phyloP scores from a whole-genome alignment of 2,329 filamentous ascomycete species.

The Penicillium sp. region DNA sequence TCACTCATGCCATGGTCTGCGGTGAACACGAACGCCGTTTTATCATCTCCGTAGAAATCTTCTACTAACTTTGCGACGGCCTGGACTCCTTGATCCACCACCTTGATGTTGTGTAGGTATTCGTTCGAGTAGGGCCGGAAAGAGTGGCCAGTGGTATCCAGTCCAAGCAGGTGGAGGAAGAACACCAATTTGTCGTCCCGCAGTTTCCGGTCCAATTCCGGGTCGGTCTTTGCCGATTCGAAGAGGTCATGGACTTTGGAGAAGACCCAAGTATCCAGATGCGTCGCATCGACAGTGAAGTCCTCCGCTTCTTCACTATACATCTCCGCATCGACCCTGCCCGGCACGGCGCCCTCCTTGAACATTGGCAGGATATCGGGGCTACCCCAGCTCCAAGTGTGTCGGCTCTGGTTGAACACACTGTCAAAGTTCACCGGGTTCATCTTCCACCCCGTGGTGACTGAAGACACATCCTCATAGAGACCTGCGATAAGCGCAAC shows the following conservation, averaged over 20 bases:
- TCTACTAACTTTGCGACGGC: constrained; percentile 80
- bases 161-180: constrained; percentile 86
- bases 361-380: constrained; percentile 99
- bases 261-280: constrained; percentile 93
- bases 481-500: constrained; percentile 94
- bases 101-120: constrained; percentile 89
- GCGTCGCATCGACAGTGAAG: constrained; percentile 76
- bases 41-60: constrained; percentile 77
- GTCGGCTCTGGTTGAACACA: constrained; percentile 92
- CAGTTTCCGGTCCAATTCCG: constrained; percentile 69
- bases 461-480: constrained; percentile 96
- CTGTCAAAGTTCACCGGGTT: constrained; percentile 99
- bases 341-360: constrained; percentile 82
- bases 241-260: constrained; percentile 89
- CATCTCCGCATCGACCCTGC: constrained; percentile 80
- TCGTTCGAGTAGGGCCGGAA: constrained; percentile 92
- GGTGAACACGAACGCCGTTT: constrained; percentile 94
- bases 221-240: constrained; percentile 72
- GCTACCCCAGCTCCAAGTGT: constrained; percentile 99
- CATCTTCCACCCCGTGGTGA: constrained; percentile 96
- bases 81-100: constrained; percentile 86
- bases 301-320: constrained; percentile 87
- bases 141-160: constrained; percentile 86
- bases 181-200: constrained; percentile 87
- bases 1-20: constrained; percentile 99